These are phyloP conservation scores for Cnidoscolus chayamansa DNA, from an alignment of 441 rosid genomes.

Conservation along the genomic window DNA sequence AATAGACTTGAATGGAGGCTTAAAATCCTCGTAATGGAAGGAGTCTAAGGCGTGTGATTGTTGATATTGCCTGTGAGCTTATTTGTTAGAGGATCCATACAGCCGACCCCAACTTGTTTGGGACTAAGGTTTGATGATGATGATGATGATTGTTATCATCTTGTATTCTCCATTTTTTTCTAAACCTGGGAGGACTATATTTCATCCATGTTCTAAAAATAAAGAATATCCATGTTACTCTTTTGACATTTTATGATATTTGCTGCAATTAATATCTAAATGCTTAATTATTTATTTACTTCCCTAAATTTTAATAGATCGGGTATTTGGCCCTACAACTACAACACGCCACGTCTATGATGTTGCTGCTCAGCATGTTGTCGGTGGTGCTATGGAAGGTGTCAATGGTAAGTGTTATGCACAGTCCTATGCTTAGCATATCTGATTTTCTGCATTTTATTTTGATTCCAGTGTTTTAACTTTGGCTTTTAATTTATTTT, in stretches of 20 bases:
- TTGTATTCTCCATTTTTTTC: background rate
- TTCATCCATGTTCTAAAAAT: background rate
- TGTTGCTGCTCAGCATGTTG: conserved; percentile 94
- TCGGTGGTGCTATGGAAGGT: conserved; percentile 97
- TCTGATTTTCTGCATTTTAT: background rate
- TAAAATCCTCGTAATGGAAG: no score
- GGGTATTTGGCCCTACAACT: conserved; percentile 98
- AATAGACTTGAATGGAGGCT: no score
- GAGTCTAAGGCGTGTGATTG: no score
- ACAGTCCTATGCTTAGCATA: conserved; percentile 14
- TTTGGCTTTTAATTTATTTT: conserved; percentile 27
- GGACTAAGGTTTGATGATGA: no score
- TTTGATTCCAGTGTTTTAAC: conserved; percentile 12
- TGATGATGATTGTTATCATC: background rate
- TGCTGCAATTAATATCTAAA: background rate
- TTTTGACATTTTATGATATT: background rate
- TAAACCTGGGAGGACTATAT: background rate
- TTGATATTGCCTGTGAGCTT: no score
- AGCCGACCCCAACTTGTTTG: no score
- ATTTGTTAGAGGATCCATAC: no score
- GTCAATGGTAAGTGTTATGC: conserved; percentile 57
- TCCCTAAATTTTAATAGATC: conserved; percentile 49
- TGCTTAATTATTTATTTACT: conserved; percentile 22
- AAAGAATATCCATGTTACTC: background rate
- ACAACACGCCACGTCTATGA: conserved; percentile 98